phyloP scores from a whole-genome alignment of 345 rosid species.

The Eucalyptus curtisii region DNA sequence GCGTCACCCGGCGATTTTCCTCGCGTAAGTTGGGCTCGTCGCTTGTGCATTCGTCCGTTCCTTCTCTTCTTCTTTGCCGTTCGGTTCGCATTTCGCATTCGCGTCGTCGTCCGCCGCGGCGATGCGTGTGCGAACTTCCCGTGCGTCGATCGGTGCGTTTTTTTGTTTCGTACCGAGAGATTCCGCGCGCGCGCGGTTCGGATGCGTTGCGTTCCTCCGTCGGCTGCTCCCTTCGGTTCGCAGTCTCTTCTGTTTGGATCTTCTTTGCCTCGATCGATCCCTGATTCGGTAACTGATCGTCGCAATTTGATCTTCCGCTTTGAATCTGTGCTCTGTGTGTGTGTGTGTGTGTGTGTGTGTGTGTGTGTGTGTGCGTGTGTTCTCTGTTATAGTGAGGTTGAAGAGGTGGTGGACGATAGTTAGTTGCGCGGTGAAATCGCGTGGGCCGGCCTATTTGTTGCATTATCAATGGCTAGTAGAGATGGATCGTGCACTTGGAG shows the following conservation, averaged over 20 bases:
- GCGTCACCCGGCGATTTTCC: background rate
- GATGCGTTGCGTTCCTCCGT: background rate
- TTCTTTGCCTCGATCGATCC: background rate
- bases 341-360: background rate
- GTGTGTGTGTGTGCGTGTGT: background rate
- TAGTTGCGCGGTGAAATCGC: background rate
- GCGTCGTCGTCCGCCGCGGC: background rate
- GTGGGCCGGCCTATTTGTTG: background rate
- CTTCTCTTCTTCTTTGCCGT: background rate
- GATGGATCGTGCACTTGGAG: background rate
- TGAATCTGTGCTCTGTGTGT: background rate
- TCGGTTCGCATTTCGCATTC: background rate
- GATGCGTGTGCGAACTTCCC: background rate
- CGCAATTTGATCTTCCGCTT: background rate
- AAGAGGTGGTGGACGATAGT: background rate
- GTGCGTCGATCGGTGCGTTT: background rate
- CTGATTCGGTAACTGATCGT: background rate
- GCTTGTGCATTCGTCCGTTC: background rate
- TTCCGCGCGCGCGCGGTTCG: background rate
- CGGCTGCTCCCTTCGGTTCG: background rate
- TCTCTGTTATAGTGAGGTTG: background rate
- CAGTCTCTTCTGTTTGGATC: background rate
- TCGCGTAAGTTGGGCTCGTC: background rate
- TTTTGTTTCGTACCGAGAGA: background rate
- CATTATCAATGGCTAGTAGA: background rate